Base-by-base conservation (phyloP, 164 flowering plant species). In the Aristolochia californica region DNA sequence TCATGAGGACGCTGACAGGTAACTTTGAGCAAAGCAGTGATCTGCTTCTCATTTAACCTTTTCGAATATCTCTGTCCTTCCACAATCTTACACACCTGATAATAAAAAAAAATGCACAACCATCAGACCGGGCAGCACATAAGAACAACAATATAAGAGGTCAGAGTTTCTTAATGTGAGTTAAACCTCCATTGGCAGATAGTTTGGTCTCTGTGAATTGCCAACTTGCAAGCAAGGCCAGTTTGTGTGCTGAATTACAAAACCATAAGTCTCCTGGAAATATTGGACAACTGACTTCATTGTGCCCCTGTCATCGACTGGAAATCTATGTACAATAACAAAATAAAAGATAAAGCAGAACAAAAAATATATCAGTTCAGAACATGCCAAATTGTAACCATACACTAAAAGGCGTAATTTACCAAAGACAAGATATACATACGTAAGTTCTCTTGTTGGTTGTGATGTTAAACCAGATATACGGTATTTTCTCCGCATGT, bases 161-260 rank as follows among this genome's bases (percentile, higher is more conserved):
- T 5, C 16, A 30, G 7, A 18, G 24, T 12, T 2, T n/a, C 17
- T 38, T 15, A 18, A 34, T 17, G 1, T 16, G 25, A 54, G 43
- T 4, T 11, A 23, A 4, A 93, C 98, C 96, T 93, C 99, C 97
- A 93, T 93, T 0, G 99, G 99, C 58, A 93, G 70, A 68, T 89
- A 93, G 65, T 87, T 93, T 18, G 97, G 91, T 49, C 97, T 80
- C 57, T 87, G 84, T 54, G 70, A 78, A 62, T 81, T 93, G 23
- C 99, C 99, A 38, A 93, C 99, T 93, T 87, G 97, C n/a, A 93
- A 71, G 62, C 99, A 93, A 18, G 99, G 99, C 87, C 81, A 84
- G 5, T 81, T 90, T 0, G 84, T 76, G 53, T 93, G 96, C 48
- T 85, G 87, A 65, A 93, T 89, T 0, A 50, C 68, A 66, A 85